These are phyloP conservation scores for Microbotryomycetes sp. DNA, from an alignment of 1,284 basidiomycete genomes.

Conservation along the genomic window DNA sequence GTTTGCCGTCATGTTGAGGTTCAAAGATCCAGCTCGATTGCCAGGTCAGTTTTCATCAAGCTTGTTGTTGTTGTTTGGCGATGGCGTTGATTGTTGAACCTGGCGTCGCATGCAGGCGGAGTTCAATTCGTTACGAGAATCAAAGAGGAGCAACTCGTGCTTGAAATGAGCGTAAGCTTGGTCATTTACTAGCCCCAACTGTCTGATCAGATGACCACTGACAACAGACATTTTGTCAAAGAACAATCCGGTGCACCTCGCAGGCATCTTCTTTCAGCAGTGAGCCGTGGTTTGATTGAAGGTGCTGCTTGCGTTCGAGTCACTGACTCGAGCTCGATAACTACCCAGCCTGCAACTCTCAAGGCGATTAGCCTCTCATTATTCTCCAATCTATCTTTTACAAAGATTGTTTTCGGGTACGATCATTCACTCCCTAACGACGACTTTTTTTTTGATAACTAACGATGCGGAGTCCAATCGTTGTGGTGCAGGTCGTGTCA, in stretches of 20 bases:
- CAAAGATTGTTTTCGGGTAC: conserved; percentile 20
- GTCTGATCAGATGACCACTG: too few relatives aligned
- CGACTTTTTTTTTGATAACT: background rate
- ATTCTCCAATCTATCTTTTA: conserved; percentile 27
- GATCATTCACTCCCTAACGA: background rate
- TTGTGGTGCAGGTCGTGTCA: background rate
- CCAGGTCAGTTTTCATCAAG: conserved; percentile 56
- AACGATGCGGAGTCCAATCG: background rate
- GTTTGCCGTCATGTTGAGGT: conserved; percentile 76
- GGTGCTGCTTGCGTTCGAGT: background rate
- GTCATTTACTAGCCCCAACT: background rate
- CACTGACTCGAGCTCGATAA: background rate
- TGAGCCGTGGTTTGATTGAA: background rate
- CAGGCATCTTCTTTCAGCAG: conserved; percentile 28
- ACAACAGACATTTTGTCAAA: too few relatives aligned
- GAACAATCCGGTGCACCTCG: conserved; percentile 25
- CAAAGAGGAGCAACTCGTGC: background rate
- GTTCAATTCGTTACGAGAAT: conserved; percentile 1
- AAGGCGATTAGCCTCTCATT: conserved; percentile 23
- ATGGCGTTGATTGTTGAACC: background rate
- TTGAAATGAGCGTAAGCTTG: conserved; percentile 15
- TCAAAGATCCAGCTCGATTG: conserved; percentile 75
- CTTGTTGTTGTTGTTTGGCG: background rate
- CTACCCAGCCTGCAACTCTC: conserved; percentile 12
- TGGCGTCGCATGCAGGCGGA: conserved; percentile 1